Evolutionary conservation across 208 protist species (phyloP).

Genomic region (Trypanosoma vivax): DNA sequence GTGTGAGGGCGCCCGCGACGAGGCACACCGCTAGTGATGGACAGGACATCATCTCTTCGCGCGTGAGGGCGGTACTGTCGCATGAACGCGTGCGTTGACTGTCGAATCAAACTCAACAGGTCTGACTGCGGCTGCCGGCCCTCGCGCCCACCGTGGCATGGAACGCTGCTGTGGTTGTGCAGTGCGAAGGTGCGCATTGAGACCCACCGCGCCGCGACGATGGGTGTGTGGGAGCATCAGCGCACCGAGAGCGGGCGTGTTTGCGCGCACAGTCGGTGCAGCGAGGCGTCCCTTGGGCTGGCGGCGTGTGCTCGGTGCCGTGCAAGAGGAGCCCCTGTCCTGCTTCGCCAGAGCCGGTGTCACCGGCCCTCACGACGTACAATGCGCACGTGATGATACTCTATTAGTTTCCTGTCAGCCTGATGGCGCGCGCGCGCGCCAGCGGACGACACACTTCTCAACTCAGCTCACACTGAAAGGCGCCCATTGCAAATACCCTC

Average conservation of each 20-base stretch:
- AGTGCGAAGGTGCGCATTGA: slow-evolving; percentile 1
- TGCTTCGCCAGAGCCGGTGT: not conserved
- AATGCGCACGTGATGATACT: not conserved
- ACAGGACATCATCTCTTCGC: no score
- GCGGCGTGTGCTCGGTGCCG: not conserved
- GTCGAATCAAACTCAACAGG: slow-evolving; percentile 5
- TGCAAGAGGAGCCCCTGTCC: not conserved
- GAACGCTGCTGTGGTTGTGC: no score
- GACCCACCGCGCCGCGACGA: not conserved
- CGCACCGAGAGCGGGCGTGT: no score
- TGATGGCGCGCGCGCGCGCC: not conserved
- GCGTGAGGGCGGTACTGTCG: no score
- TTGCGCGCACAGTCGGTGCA: no score
- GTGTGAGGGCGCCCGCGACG: no score
- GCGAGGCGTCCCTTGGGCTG: slow-evolving; percentile 1
- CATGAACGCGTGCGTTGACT: not conserved
- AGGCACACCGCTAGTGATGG: no score
- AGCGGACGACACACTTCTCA: not conserved
- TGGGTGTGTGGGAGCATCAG: not conserved
- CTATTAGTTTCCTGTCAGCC: slow-evolving; percentile 5
- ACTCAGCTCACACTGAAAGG: slow-evolving; percentile 4
- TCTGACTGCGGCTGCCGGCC: not conserved
- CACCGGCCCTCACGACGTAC: not conserved
- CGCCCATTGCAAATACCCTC: no score
- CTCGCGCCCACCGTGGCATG: not conserved